These are phyloP conservation scores for Crataegus laevigata DNA, from an alignment of 306 rosid genomes.

Conservation along the genomic window DNA sequence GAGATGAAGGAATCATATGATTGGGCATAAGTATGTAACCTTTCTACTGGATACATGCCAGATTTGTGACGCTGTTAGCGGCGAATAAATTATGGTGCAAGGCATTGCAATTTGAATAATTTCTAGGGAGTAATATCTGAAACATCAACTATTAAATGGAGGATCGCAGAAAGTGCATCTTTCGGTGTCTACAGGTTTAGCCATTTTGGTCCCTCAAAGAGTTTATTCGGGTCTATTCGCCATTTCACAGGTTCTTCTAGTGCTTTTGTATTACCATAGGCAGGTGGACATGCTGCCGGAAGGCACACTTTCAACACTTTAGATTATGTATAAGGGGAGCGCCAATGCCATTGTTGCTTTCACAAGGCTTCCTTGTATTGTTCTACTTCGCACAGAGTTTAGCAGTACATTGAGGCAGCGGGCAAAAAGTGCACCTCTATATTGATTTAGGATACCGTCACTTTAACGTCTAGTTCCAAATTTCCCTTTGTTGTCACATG, in stretches of 20 bases:
- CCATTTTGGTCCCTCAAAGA: conserved; percentile 16
- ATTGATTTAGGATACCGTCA: too few relatives aligned
- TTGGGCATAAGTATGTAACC: conserved; percentile 14
- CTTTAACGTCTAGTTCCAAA: too few relatives aligned
- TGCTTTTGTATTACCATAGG: conserved; percentile 14
- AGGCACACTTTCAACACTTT: not conserved
- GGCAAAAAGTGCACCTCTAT: not conserved
- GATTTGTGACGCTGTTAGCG: not conserved
- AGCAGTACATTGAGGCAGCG: not conserved
- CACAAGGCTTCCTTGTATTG: not conserved
- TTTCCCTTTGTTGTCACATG: too few relatives aligned
- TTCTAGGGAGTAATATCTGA: not conserved
- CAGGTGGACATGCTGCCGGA: not conserved
- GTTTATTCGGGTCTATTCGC: conserved; percentile 1
- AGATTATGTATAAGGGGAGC: not conserved
- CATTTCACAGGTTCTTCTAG: conserved; percentile 16
- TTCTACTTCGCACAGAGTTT: not conserved
- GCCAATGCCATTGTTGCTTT: not conserved
- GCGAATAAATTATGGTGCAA: not conserved
- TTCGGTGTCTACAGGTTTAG: conserved; percentile 13
- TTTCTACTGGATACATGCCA: not conserved
- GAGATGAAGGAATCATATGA: conserved; percentile 25
- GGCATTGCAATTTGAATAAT: not conserved
- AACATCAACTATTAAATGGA: conserved; percentile 19
- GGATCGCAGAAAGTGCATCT: not conserved